phyloP scores from a whole-genome alignment of 139 green algal species.

The Chlorella sp. region DNA sequence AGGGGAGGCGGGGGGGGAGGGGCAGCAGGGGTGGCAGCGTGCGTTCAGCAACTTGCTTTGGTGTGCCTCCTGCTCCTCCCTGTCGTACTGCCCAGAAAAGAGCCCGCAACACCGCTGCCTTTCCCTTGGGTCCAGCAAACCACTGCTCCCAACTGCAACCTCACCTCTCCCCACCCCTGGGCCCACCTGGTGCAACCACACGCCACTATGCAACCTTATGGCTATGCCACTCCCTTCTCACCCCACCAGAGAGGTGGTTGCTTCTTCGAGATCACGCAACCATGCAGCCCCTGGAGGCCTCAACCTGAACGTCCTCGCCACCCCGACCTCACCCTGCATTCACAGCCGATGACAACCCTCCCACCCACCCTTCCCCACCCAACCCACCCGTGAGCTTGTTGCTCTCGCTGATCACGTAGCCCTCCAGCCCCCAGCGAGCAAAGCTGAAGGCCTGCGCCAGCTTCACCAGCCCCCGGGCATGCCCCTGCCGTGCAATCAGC shows the following conservation, averaged over 20 bases:
- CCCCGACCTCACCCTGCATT: not conserved
- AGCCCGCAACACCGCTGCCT: too few species aligned
- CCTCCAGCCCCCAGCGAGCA: constrained; percentile 65
- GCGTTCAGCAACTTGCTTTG: too few species aligned
- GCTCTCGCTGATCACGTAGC: constrained; percentile 57
- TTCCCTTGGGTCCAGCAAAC: too few species aligned
- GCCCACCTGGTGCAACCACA: not conserved
- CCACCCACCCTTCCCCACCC: not conserved
- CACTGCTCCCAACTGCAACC: too few species aligned
- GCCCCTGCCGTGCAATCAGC: constrained; percentile 53
- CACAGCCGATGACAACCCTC: not conserved
- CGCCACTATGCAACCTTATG: too few species aligned
- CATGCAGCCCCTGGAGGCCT: constrained; percentile 55
- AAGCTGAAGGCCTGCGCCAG: constrained; percentile 53
- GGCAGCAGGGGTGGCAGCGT: not conserved
- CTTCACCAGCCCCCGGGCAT: constrained; percentile 23
- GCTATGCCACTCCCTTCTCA: not conserved
- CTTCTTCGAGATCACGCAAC: constrained; percentile 56
- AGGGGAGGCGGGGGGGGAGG: not conserved
- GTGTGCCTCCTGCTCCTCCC: too few species aligned
- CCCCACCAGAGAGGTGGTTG: constrained; percentile 52
- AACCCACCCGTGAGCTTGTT: constrained; percentile 53
- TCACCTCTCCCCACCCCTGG: not conserved
- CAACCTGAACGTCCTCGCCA: not conserved
- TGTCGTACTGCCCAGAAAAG: too few species aligned